Percentiles rank a stretch among this genome's conserved stretches.
Evolutionary conservation across 2,329 filamentous ascomycete species (phyloP).

Genomic region (Neonectria faginata): DNA sequence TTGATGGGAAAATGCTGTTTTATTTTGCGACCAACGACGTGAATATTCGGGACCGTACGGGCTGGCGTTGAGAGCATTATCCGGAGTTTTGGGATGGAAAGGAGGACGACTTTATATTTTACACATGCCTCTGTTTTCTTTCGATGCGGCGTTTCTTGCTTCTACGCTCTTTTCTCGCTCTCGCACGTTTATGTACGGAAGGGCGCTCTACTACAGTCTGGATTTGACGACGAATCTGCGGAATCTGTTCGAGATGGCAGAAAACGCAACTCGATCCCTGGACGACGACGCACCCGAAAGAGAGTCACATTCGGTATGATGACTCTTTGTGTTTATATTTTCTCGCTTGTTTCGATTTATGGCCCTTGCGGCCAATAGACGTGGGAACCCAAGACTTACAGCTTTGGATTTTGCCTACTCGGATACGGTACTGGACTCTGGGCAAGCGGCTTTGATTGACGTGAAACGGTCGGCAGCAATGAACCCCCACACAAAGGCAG

Average conservation of each 20-base stretch:
- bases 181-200: slow-evolving; percentile 27
- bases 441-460: slow-evolving; percentile 31
- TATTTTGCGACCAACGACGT: slow-evolving; percentile 37
- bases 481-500: slow-evolving; percentile 17
- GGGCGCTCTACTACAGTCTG: slow-evolving; percentile 24
- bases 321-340: slow-evolving; percentile 38
- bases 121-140: slow-evolving; percentile 38
- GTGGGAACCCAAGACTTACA: slow-evolving; percentile 32
- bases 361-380: slow-evolving; percentile 36
- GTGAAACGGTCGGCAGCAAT: slow-evolving; percentile 27
- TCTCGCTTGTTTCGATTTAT: slow-evolving; percentile 32
- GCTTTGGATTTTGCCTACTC: slow-evolving; percentile 33
- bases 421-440: slow-evolving; percentile 19
- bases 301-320: slow-evolving; percentile 32
- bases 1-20: slow-evolving; percentile 56
- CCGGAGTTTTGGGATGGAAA: slow-evolving; percentile 41
- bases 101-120: slow-evolving; percentile 41
- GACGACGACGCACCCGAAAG: slow-evolving; percentile 25
- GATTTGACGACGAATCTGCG: slow-evolving; percentile 27
- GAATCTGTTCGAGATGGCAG: slow-evolving; percentile 25
- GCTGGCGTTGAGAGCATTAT: slow-evolving; percentile 47
- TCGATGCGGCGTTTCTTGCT: slow-evolving; percentile 35
- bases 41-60: slow-evolving; percentile 38
- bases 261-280: slow-evolving; percentile 21
- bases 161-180: slow-evolving; percentile 30